Percentiles rank a stretch among this genome's conserved stretches.
phyloP scores from a whole-genome alignment of 345 rosid species.

The Salix exigua region DNA sequence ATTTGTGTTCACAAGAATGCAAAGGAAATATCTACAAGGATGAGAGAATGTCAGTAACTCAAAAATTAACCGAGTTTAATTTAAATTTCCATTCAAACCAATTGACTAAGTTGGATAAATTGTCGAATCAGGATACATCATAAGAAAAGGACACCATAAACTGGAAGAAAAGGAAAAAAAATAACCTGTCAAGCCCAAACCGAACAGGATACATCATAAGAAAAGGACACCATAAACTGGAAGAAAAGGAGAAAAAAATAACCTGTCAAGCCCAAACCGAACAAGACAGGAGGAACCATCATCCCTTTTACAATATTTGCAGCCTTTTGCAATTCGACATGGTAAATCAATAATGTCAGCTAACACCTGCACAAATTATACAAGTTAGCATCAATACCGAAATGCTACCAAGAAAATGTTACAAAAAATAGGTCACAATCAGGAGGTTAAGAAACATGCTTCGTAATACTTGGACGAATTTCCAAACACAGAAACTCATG shows the following conservation, averaged over 20 bases:
- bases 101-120: background rate
- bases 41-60: background rate
- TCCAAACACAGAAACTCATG: background rate
- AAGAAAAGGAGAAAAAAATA: slow-evolving; percentile 2
- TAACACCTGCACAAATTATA: slow-evolving; percentile 59
- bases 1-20: background rate
- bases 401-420: slow-evolving; percentile 2
- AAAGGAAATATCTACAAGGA: background rate
- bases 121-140: background rate
- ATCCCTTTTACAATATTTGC: slow-evolving; percentile 81
- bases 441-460: background rate
- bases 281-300: slow-evolving; percentile 98
- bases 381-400: slow-evolving; percentile 1
- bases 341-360: slow-evolving; percentile 94
- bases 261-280: slow-evolving; percentile 93
- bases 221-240: background rate
- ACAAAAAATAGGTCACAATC: background rate
- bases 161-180: background rate
- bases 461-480: background rate
- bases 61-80: background rate
- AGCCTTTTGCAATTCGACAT: slow-evolving; percentile 96
- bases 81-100: background rate
- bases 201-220: background rate
- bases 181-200: slow-evolving; percentile 89
- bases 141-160: background rate